Base-by-base conservation (phyloP, 2,329 filamentous ascomycete genomes). In the Gnomoniopsis smithogilvyi region DNA sequence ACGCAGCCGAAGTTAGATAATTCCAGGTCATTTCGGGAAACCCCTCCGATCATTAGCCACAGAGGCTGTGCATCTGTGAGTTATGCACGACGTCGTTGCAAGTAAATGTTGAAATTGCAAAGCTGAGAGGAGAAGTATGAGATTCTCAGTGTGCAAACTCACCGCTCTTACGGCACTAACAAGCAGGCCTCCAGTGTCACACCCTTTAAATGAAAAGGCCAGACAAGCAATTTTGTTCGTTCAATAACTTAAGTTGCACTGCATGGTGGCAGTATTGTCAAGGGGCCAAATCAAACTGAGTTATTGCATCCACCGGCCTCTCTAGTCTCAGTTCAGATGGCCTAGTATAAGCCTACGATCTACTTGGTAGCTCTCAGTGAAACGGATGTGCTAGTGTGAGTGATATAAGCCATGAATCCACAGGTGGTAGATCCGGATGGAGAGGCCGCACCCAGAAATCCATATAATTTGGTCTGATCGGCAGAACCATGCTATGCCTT, bases 391-490 rank as follows among this genome's bases (percentile, higher is more conserved):
- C 21, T 19, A 45, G 8, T 19, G 43, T 10, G 19, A 45, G 43
- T 45, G 43, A n/a, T 6, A 45, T 11, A 10, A 45, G 43, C 43
- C 43, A 45, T 19, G n/a, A 45, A 11, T 45, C n/a, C 36, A 49
- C 54, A 56, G 33, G 47, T 51, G 54, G 50, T 51, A 51, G 17
- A 24, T 47, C 19, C 55, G 47, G 36, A 57, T 36, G 47, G 36
- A 51, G 47, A 57, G 19, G 19, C 26, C 49, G 34, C 8, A 30
- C 26, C 26, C 26, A 30, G 26, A 30, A 30, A 30, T 30, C 26
- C 8, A 8, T 26, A 56, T 46, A 17, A 50, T 33, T 22, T 50
- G n/a, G 46, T 50, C 46, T n/a, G 48, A 51, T 56, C 54, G 54
- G 8, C 26, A 47, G 22, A 24, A 34, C 6, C 15, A n/a, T 53